Percentiles rank a stretch among this genome's conserved stretches.
phyloP scores from a whole-genome alignment of 2,329 filamentous ascomycete species.

The Colletotrichum ledebouriae region DNA sequence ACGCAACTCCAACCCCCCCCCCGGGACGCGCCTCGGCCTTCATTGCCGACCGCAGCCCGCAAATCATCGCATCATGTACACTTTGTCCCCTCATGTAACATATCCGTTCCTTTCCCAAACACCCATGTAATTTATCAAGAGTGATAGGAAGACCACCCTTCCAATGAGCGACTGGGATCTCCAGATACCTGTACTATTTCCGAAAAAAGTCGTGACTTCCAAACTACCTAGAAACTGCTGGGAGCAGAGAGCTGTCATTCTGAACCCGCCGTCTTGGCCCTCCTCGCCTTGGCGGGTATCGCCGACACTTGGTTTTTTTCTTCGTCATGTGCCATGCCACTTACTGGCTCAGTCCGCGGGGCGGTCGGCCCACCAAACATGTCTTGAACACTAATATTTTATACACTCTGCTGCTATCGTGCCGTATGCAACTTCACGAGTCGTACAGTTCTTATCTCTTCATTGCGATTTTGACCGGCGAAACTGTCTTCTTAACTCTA shows the following conservation, averaged over 20 bases:
- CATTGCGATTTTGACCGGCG: neutral
- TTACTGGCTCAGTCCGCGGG: conserved; percentile 29
- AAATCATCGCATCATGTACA: conserved; percentile 41
- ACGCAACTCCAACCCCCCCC: conserved; percentile 14
- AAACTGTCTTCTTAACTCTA: conserved; percentile 4
- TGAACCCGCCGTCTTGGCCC: neutral
- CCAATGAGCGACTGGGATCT: neutral
- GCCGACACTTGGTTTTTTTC: conserved; percentile 6
- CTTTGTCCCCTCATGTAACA: conserved; percentile 32
- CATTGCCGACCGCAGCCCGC: conserved; percentile 28
- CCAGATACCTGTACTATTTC: neutral
- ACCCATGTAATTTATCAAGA: conserved; percentile 13
- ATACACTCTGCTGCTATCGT: conserved; percentile 2
- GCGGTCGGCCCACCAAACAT: conserved; percentile 26
- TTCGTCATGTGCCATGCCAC: conserved; percentile 29
- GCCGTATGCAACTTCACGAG: conserved; percentile 16
- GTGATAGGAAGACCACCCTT: neutral
- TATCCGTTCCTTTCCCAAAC: conserved; percentile 30
- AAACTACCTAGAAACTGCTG: neutral
- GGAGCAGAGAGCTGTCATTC: neutral
- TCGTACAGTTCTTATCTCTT: conserved; percentile 18
- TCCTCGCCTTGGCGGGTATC: conserved; percentile 5
- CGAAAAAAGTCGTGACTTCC: neutral
- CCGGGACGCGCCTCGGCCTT: conserved; percentile 18
- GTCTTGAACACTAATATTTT: conserved; percentile 24